phyloP scores from a whole-genome alignment of 805 yeast species.

The Kodamaea laetipori region DNA sequence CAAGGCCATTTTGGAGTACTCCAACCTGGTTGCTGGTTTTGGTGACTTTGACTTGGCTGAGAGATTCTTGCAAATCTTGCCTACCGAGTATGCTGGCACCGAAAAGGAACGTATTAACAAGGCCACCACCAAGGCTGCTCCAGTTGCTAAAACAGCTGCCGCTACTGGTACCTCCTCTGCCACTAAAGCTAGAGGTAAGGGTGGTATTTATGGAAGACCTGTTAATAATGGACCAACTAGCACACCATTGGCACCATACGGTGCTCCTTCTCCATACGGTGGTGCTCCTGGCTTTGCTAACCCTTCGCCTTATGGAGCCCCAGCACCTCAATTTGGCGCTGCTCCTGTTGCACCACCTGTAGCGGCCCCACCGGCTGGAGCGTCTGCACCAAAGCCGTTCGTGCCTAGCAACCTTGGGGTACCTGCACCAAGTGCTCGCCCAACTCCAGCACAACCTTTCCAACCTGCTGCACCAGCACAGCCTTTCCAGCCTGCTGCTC shows the following conservation, averaged over 20 bases:
- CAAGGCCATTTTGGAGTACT: slow-evolving; percentile 75
- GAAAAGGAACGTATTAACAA: slow-evolving; percentile 80
- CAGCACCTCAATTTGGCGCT: slow-evolving; percentile 22
- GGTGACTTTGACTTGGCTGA: slow-evolving; percentile 85
- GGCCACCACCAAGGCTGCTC: slow-evolving; percentile 50
- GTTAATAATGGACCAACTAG: slow-evolving; percentile 5
- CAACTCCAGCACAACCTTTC: slow-evolving; percentile 7
- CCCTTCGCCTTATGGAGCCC: slow-evolving; percentile 18
- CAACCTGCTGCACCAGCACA: slow-evolving; percentile 1
- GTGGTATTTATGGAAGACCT: slow-evolving; percentile 7
- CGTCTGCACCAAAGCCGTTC: neutral
- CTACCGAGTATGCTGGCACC: slow-evolving; percentile 66
- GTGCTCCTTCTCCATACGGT: slow-evolving; percentile 6
- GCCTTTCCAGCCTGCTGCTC: slow-evolving; percentile 3
- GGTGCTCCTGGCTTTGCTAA: slow-evolving; percentile 4
- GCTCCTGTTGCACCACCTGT: slow-evolving; percentile 3
- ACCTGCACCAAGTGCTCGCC: neutral
- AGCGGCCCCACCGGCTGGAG: slow-evolving; percentile 1
- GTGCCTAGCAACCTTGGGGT: no score
- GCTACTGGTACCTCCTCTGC: no score
- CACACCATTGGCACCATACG: neutral
- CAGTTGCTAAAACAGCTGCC: slow-evolving; percentile 20
- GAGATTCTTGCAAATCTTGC: slow-evolving; percentile 67
- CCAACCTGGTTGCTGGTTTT: slow-evolving; percentile 72
- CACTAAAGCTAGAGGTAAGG: slow-evolving; percentile 1